These are phyloP conservation scores for Phylloporus scabripes DNA, from an alignment of 768 basidiomycete genomes.

Conservation along the genomic window DNA sequence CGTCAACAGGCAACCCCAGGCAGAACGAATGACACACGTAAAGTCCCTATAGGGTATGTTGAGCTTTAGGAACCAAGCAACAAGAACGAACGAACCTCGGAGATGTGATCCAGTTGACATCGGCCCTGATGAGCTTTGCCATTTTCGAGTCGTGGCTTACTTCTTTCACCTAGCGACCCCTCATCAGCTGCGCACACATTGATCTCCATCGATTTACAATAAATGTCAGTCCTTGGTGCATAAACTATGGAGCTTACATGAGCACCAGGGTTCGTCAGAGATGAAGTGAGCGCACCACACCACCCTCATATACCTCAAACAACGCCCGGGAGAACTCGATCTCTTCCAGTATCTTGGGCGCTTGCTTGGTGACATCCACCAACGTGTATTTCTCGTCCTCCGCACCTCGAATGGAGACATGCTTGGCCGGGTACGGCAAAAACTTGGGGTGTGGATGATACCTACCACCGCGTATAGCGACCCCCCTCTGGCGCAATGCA, in stretches of 20 bases:
- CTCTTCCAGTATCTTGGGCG: conserved; percentile 60
- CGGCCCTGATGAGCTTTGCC: conserved; percentile 64
- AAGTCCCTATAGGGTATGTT: conserved; percentile 48
- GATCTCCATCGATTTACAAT: conserved; percentile 43
- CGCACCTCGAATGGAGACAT: conserved; percentile 68
- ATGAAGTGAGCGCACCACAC: conserved; percentile 48
- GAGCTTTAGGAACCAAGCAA: background rate
- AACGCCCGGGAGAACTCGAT: conserved; percentile 77
- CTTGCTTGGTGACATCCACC: conserved; percentile 51
- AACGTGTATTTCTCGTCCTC: conserved; percentile 77
- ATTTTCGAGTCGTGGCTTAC: conserved; percentile 73
- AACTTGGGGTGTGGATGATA: conserved; percentile 79
- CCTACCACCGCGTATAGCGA: conserved; percentile 38
- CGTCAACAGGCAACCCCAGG: background rate
- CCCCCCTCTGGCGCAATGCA: background rate
- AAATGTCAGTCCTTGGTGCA: conserved; percentile 82
- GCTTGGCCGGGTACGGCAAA: conserved; percentile 68
- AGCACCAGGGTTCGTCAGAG: background rate
- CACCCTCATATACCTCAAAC: conserved; percentile 89
- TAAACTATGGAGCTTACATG: conserved; percentile 46
- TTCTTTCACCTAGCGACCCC: conserved; percentile 56
- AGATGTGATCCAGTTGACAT: conserved; percentile 80
- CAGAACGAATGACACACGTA: conserved; percentile 45
- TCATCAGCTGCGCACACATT: conserved; percentile 1
- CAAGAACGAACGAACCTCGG: conserved; percentile 42